These are phyloP conservation scores for Pestalotiopsis sp. DNA, from an alignment of 2,329 filamentous ascomycete genomes.

Conservation along the genomic window DNA sequence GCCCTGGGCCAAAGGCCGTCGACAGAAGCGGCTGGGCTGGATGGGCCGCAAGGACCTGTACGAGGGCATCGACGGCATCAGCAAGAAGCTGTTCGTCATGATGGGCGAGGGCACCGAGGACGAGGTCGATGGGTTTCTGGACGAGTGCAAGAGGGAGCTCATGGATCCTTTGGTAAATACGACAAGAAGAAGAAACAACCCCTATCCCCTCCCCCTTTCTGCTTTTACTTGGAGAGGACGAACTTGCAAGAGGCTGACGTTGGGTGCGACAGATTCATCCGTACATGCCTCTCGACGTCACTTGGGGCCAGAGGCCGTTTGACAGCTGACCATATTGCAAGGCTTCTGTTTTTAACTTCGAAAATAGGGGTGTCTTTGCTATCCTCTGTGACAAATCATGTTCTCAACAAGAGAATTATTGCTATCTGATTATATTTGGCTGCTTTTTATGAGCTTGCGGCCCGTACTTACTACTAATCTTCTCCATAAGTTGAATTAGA, in stretches of 20 bases:
- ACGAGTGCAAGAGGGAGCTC: constrained; percentile 19
- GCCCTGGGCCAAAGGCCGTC: constrained; percentile 14
- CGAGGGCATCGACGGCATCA: constrained; percentile 26
- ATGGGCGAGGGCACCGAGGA: constrained; percentile 26
- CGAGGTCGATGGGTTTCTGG: constrained; percentile 19
- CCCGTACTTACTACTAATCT: no score
- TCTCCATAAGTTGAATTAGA: no score
- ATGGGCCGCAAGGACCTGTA: constrained; percentile 26
- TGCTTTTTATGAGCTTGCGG: no score
- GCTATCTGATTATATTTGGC: no score
- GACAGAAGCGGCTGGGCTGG: constrained; percentile 19
- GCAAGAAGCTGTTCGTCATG: constrained; percentile 27
- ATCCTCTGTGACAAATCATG: no score
- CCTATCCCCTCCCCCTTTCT: not conserved
- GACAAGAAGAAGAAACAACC: not conserved
- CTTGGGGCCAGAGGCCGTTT: constrained; percentile 21
- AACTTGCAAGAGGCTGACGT: not conserved
- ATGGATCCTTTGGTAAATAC: constrained; percentile 18
- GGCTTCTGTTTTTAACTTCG: no score
- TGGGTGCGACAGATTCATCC: constrained; percentile 19
- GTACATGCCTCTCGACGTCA: constrained; percentile 20
- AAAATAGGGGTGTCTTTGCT: no score
- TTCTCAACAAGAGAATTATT: no score
- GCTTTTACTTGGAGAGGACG: not conserved
- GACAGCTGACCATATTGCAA: no score